These are phyloP conservation scores for Lecanoromycetidae sp. DNA, from an alignment of 2,329 filamentous ascomycete genomes.

Conservation along the genomic window DNA sequence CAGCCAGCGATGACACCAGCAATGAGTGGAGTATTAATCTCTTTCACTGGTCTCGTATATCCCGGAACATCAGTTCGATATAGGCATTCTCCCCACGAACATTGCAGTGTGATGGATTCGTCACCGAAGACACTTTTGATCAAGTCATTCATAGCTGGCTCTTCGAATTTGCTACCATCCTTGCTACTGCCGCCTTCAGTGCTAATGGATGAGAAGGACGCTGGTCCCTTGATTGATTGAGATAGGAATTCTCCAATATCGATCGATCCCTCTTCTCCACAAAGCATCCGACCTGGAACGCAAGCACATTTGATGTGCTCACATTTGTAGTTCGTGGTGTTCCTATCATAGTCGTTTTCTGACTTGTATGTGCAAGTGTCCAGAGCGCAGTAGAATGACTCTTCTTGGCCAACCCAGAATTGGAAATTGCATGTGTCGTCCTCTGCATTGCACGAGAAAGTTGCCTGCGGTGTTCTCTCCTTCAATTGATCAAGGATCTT, in stretches of 20 bases:
- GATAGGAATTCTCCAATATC: slow-evolving; percentile 83
- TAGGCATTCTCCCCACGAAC: slow-evolving; percentile 79
- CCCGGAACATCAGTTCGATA: slow-evolving; percentile 88
- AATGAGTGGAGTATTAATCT: slow-evolving; percentile 93
- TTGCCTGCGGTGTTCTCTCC: slow-evolving; percentile 78
- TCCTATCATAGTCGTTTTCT: slow-evolving; percentile 56
- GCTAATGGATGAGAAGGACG: slow-evolving; percentile 60
- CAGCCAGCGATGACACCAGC: slow-evolving; percentile 81
- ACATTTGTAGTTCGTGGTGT: slow-evolving; percentile 76
- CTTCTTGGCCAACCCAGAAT: slow-evolving; percentile 89
- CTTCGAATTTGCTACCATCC: slow-evolving; percentile 71
- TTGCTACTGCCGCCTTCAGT: slow-evolving; percentile 46
- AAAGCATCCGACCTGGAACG: slow-evolving; percentile 84
- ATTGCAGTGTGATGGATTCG: slow-evolving; percentile 70
- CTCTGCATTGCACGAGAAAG: slow-evolving; percentile 75
- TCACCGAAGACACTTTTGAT: slow-evolving; percentile 87
- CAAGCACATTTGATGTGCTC: slow-evolving; percentile 76
- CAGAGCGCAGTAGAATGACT: slow-evolving; percentile 93
- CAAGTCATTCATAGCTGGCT: slow-evolving; percentile 83
- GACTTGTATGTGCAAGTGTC: slow-evolving; percentile 65
- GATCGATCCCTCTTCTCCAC: slow-evolving; percentile 79
- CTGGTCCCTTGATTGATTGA: slow-evolving; percentile 74
- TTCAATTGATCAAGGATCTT: slow-evolving; percentile 83
- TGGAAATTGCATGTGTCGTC: slow-evolving; percentile 81
- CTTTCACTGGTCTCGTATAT: slow-evolving; percentile 75